phyloP scores from a whole-genome alignment of 129 eudicot species.

The Erigeron canadensis region DNA sequence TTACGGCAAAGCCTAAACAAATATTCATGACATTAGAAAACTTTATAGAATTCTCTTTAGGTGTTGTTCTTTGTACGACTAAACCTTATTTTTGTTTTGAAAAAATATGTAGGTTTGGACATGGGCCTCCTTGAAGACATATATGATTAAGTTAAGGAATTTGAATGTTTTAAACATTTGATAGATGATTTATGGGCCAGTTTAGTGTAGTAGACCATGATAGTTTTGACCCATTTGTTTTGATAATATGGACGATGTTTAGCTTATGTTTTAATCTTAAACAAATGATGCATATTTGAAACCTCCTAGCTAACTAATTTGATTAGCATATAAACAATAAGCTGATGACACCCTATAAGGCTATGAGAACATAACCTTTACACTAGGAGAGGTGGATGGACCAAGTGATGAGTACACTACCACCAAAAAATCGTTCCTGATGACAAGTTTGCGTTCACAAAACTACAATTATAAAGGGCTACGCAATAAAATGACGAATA shows the following conservation, averaged over 20 bases:
- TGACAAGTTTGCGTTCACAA: no score
- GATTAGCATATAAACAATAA: no score
- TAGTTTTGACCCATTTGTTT: background rate
- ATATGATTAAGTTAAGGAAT: background rate
- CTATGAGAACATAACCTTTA: no score
- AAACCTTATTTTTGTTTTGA: background rate
- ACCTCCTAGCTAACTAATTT: background rate
- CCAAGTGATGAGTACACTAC: no score
- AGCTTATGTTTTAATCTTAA: background rate
- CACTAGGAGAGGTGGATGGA: no score
- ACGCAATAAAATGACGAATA: no score
- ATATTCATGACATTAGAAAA: no score
- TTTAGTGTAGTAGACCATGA: constrained; percentile 1
- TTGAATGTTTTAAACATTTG: background rate
- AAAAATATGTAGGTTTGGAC: background rate
- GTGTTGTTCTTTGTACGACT: background rate
- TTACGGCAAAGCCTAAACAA: no score
- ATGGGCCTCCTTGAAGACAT: background rate
- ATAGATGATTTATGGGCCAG: constrained; percentile 8
- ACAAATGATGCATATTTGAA: background rate
- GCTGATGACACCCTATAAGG: no score
- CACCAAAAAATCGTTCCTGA: no score
- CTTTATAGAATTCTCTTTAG: no score
- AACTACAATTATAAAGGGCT: no score
- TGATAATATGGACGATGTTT: background rate